These are phyloP conservation scores for Davidsoniella virescens DNA, from an alignment of 2,329 filamentous ascomycete species.

Conservation along the genomic window DNA sequence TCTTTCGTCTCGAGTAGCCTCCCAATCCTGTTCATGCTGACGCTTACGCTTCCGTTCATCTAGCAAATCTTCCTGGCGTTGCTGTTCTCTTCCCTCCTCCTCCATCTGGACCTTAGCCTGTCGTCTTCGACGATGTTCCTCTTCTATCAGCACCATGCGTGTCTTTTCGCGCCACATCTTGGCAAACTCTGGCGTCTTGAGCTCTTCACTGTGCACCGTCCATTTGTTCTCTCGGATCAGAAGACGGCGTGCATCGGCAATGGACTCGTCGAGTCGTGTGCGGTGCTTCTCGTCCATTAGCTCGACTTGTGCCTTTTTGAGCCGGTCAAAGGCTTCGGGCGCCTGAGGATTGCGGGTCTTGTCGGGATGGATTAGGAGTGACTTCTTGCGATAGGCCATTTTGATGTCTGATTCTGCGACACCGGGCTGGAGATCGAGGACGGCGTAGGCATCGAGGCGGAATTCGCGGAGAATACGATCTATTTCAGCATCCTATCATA, in stretches of 20 bases:
- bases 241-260: slow-evolving; percentile 87
- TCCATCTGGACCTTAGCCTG: slow-evolving; percentile 91
- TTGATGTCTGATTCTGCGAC: slow-evolving; percentile 96
- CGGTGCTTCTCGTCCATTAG: slow-evolving; percentile 92
- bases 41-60: slow-evolving; percentile 71
- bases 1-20: slow-evolving; percentile 74
- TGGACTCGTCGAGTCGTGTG: slow-evolving; percentile 75
- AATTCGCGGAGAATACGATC: slow-evolving; percentile 88
- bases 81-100: slow-evolving; percentile 83
- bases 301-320: slow-evolving; percentile 85
- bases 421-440: slow-evolving; percentile 88
- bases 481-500: slow-evolving; percentile 73
- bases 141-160: slow-evolving; percentile 78
- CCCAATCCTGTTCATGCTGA: slow-evolving; percentile 90
- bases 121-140: slow-evolving; percentile 67
- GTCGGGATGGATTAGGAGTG: slow-evolving; percentile 96
- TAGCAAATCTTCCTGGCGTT: slow-evolving; percentile 68
- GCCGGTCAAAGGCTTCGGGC: slow-evolving; percentile 87
- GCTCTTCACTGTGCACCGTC: slow-evolving; percentile 73
- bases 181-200: slow-evolving; percentile 69
- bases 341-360: slow-evolving; percentile 85
- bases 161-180: slow-evolving; percentile 82
- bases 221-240: slow-evolving; percentile 90
- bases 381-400: slow-evolving; percentile 84
- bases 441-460: slow-evolving; percentile 64